Conservation (phyloP, 805 yeast species). For the Candida railenensis region DNA sequence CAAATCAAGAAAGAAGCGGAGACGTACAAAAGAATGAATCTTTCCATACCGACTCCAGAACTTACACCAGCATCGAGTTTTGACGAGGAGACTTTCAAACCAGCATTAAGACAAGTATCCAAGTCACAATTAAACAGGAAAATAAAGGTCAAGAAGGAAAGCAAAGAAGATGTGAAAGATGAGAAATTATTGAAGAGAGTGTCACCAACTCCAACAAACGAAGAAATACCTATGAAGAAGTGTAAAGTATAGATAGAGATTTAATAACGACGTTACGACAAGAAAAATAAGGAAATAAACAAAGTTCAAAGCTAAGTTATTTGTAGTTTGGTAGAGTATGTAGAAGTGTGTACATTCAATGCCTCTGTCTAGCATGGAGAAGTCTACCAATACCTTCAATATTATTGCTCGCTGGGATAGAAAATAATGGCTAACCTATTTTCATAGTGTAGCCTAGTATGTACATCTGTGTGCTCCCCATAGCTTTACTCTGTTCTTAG, state of each 20-base stretch:
- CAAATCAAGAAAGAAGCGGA: slow-evolving; percentile 3
- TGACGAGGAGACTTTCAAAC: slow-evolving; percentile 1
- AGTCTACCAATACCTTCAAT: too few species aligned
- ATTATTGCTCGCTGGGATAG: too few species aligned
- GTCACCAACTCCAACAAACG: not conserved
- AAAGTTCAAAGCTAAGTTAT: too few species aligned
- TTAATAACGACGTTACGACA: slow-evolving; percentile 1
- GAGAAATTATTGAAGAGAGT: not conserved
- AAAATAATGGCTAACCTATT: too few species aligned
- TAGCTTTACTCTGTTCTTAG: too few species aligned
- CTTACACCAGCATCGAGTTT: slow-evolving; percentile 6
- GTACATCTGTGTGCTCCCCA: too few species aligned
- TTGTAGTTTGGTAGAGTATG: too few species aligned
- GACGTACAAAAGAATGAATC: not conserved
- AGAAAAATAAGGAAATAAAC: not conserved
- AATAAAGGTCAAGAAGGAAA: slow-evolving; percentile 1
- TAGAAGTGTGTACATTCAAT: too few species aligned
- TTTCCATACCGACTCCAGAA: slow-evolving; percentile 4
- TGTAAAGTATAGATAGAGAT: not conserved
- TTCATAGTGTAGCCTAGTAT: too few species aligned
- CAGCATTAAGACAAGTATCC: not conserved
- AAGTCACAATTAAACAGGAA: not conserved
- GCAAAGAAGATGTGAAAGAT: not conserved
- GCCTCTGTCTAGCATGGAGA: too few species aligned
- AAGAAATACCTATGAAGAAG: not conserved